Conservation (phyloP, 495 filamentous ascomycete genomes). For the Umbilicaria muhlenbergii region DNA sequence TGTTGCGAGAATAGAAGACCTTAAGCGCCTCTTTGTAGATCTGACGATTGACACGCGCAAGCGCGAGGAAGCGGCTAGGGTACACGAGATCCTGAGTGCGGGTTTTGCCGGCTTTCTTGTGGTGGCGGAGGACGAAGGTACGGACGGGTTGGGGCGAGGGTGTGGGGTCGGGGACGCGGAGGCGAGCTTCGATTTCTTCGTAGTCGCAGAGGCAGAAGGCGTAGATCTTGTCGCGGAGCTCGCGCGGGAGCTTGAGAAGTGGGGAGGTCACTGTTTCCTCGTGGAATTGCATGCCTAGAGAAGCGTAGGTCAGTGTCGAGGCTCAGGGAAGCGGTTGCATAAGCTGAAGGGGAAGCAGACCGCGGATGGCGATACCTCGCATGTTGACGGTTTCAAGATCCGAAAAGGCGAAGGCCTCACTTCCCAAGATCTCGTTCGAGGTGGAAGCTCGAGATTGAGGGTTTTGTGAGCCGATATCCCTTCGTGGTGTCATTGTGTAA, state of each 20-base stretch:
- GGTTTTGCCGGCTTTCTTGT: neutral
- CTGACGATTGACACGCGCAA: slow-evolving; percentile 9
- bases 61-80: slow-evolving; percentile 1
- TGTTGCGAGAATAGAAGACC: slow-evolving; percentile 6
- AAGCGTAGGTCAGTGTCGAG: too few relatives aligned
- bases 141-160: neutral
- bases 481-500: too few relatives aligned
- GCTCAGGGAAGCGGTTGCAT: too few relatives aligned
- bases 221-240: slow-evolving; percentile 11
- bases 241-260: slow-evolving; percentile 10
- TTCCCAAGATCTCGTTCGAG: too few relatives aligned
- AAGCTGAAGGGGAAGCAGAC: too few relatives aligned
- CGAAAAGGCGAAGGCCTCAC: too few relatives aligned
- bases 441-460: too few relatives aligned
- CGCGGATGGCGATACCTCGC: neutral
- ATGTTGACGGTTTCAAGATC: too few relatives aligned
- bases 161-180: neutral
- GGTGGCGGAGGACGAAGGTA: slow-evolving; percentile 1
- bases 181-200: slow-evolving; percentile 1
- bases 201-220: slow-evolving; percentile 4
- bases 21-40: slow-evolving; percentile 9
- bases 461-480: too few relatives aligned
- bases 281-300: too few relatives aligned
- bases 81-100: neutral
- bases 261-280: neutral